Base-by-base conservation (phyloP, 805 yeast genomes). In the Tetrapisispora taiwanensis region DNA sequence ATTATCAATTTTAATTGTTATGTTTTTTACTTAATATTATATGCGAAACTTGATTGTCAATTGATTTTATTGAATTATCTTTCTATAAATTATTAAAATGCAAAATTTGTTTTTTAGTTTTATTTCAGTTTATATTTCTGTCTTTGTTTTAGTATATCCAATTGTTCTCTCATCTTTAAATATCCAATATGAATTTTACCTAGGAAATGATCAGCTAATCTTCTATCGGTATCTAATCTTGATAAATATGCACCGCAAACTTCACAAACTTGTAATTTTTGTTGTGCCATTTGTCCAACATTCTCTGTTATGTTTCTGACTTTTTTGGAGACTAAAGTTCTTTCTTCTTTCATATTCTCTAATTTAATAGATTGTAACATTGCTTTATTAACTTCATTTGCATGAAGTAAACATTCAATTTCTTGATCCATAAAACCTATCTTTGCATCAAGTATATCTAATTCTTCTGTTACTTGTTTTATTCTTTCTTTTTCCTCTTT, bases 231-330 rank as follows among this genome's bases (percentile, higher is more conserved):
- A 60, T 89, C 97, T 45, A 88, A 66, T 48, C 90, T 69, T 8
- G 95, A 84, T 32, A 90, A 67, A 56, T 82, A 87, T 0, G 95
- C 95, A 1, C 95, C 95, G 65, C 97, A 89, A 1, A 78, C 79
- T 50, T 78, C 84, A 63, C 97, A 89, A 1, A 86, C 95, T 61
- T 88, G 96, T 38, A 89, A 69, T 60, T 86, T 85, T 55, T 89
- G 97, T 56, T 84, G 95, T 1, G 92, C 86, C 12, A 88, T 75
- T 52, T 85, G 90, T 2, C 94, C 92, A 7, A 82, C 71, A 55
- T 77, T 79, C 46, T 85, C 95, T 13, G 80, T 73, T 7, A 83
- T 63, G 22, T 68, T 71, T 35, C 82, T 66, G 4, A 83, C 79
- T 40, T 72, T 74, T 42, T 74, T 75, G 1, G 81, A 76, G 15